Percentiles rank a stretch among this genome's conserved stretches.
phyloP scores from a whole-genome alignment of 306 rosid genomes.

The Morella rubra region DNA sequence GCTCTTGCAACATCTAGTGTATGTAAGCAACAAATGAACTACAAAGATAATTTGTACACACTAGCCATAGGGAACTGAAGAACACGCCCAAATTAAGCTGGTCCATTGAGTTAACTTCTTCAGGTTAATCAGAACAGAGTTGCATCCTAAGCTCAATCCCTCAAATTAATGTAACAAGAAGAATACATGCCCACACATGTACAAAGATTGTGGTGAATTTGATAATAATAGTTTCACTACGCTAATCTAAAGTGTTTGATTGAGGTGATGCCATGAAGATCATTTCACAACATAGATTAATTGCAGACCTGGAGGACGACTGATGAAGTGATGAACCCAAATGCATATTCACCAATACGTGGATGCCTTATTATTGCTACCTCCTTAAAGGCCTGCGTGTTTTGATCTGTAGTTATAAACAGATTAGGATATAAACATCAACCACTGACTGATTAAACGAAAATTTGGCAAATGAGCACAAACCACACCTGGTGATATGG shows the following conservation, averaged over 20 bases:
- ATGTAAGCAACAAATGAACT: background rate
- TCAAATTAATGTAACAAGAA: background rate
- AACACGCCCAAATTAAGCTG: conserved; percentile 2
- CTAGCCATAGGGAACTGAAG: background rate
- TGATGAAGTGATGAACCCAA: conserved; percentile 86
- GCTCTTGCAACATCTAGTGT: background rate
- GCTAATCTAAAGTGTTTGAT: background rate
- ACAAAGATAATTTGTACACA: background rate
- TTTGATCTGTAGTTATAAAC: conserved; percentile 59
- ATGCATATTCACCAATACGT: conserved; percentile 92
- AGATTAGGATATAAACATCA: conserved; percentile 11
- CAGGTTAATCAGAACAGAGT: background rate
- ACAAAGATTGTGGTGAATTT: background rate
- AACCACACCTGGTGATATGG: conserved; percentile 84
- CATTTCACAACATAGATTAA: conserved; percentile 8
- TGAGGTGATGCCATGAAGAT: conserved; percentile 10
- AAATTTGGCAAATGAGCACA: background rate
- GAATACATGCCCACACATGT: background rate
- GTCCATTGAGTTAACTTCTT: background rate
- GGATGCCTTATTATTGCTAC: conserved; percentile 95
- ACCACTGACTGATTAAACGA: conserved; percentile 11
- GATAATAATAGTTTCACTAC: background rate
- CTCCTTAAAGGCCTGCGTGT: conserved; percentile 88
- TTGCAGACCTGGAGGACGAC: conserved; percentile 72
- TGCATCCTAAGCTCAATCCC: background rate